Percentiles rank a stretch among this genome's conserved stretches.
Conservation (phyloP, 345 rosid genomes). For the Bruguiera gymnorhiza region DNA sequence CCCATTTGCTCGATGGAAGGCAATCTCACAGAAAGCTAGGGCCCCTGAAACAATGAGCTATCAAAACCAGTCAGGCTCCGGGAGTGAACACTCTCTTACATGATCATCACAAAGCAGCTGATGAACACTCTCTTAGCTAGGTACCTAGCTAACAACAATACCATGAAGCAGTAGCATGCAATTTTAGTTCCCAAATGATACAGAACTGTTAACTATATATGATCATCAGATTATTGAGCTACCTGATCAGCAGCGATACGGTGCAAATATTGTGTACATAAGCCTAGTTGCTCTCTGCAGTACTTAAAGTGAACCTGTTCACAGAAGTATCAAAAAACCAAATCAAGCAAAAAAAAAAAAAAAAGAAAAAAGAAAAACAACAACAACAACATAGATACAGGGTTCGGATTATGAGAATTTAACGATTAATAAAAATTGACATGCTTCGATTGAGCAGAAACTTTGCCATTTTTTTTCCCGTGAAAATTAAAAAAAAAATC, state of each 20-base stretch:
- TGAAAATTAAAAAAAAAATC: too few species aligned
- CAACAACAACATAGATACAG: background rate
- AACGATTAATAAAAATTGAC: background rate
- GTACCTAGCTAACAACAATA: too few species aligned
- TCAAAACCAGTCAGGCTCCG: too few species aligned
- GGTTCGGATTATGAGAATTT: background rate
- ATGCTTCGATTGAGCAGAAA: too few species aligned
- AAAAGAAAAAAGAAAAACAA: background rate
- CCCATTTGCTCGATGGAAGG: constrained; percentile 46
- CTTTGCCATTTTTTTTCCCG: too few species aligned
- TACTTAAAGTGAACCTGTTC: constrained; percentile 27
- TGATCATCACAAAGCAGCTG: too few species aligned
- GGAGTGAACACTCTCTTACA: too few species aligned
- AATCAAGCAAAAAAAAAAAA: constrained; percentile 1
- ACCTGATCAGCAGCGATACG: constrained; percentile 43
- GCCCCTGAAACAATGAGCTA: background rate
- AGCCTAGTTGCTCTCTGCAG: constrained; percentile 11
- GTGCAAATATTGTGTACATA: background rate
- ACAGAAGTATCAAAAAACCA: constrained; percentile 6
- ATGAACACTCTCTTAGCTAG: too few species aligned
- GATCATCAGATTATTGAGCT: constrained; percentile 17
- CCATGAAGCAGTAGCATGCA: too few species aligned
- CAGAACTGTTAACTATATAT: constrained; percentile 4
- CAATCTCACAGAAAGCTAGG: constrained; percentile 3
- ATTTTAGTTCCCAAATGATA: too few species aligned